Conservation (phyloP, 78 protist genomes). For the Dictyostelium firmibasis region DNA sequence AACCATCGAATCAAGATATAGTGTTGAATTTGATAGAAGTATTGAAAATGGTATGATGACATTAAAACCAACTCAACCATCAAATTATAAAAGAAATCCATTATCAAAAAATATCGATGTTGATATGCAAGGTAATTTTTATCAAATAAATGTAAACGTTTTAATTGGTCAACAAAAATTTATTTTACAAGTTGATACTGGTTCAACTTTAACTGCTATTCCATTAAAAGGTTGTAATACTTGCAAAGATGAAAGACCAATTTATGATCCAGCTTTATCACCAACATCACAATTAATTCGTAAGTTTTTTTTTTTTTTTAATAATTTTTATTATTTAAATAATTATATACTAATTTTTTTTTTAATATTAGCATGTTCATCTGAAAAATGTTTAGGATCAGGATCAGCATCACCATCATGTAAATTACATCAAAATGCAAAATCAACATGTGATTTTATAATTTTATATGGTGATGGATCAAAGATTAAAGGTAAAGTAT, state of each 20-base stretch:
- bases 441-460: constrained; percentile 42
- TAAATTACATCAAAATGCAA: neutral
- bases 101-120: neutral
- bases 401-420: constrained; percentile 61
- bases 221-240: constrained; percentile 39
- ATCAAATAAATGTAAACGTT: constrained; percentile 38
- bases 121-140: constrained; percentile 29
- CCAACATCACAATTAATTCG: neutral
- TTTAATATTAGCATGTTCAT: constrained; percentile 23
- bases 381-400: constrained; percentile 35
- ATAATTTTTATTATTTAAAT: too few species aligned
- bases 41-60: neutral
- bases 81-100: neutral
- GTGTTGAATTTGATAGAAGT: neutral
- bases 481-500: constrained; percentile 20
- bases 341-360: too few species aligned
- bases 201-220: constrained; percentile 48
- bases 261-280: constrained; percentile 34
- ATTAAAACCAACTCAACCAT: neutral
- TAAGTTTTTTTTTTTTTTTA: neutral
- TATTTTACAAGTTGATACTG: constrained; percentile 57
- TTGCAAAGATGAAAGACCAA: neutral
- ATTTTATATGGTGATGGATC: constrained; percentile 76
- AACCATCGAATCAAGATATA: neutral
- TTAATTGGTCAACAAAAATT: constrained; percentile 12